Percentiles rank a stretch among this genome's conserved stretches.
phyloP scores from a whole-genome alignment of 345 rosid species.

The Eucalyptus lansdowneana region DNA sequence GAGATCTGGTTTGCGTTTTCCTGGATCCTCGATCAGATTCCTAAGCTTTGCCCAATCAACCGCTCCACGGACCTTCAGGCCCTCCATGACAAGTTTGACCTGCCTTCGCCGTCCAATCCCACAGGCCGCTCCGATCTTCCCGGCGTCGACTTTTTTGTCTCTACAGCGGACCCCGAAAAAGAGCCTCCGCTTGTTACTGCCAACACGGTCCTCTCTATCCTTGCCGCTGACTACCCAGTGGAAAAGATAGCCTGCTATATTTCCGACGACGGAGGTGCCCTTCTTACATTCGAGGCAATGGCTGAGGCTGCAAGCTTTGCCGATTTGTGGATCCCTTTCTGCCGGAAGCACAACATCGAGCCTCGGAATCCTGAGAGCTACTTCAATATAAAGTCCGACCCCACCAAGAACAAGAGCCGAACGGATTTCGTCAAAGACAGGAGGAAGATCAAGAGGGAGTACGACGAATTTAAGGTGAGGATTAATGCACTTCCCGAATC shows the following conservation, averaged over 20 bases:
- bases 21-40: conserved; percentile 89
- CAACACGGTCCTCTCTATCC: conserved; percentile 80
- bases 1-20: conserved; percentile 94
- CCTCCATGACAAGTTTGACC: conserved; percentile 77
- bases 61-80: conserved; percentile 79
- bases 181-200: conserved; percentile 88
- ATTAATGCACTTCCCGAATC: conserved; percentile 86
- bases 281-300: conserved; percentile 92
- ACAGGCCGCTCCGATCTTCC: conserved; percentile 91
- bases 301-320: conserved; percentile 97
- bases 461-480: conserved; percentile 89
- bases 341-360: conserved; percentile 77
- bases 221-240: conserved; percentile 83
- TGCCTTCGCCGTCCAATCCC: conserved; percentile 86
- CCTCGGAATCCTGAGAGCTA: conserved; percentile 85
- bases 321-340: conserved; percentile 91
- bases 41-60: conserved; percentile 70
- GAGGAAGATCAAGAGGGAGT: conserved; percentile 75
- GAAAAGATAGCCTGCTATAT: conserved; percentile 76
- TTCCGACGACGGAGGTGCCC: conserved; percentile 96
- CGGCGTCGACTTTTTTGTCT: conserved; percentile 74
- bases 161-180: conserved; percentile 94
- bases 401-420: conserved; percentile 82
- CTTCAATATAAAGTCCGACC: conserved; percentile 70
- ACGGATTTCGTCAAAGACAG: conserved; percentile 85